Conservation (phyloP, 768 basidiomycete genomes). For the Pleurotus sapidus region DNA sequence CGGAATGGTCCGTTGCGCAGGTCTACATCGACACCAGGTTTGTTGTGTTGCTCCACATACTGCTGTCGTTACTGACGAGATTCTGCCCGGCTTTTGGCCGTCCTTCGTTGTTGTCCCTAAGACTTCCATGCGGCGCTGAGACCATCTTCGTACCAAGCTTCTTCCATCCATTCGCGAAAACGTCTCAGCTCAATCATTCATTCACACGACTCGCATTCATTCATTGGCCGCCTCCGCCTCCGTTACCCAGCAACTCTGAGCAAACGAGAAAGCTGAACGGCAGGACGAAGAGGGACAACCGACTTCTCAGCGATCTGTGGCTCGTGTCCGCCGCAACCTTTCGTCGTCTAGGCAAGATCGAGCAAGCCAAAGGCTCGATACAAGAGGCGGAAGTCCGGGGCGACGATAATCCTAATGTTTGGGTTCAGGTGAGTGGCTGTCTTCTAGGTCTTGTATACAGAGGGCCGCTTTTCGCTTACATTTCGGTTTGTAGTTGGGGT, state of each 20-base stretch:
- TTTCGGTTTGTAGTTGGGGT: constrained; percentile 52
- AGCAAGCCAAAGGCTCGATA: constrained; percentile 87
- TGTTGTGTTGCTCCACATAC: neutral
- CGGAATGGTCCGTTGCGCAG: constrained; percentile 53
- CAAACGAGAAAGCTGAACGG: constrained; percentile 35
- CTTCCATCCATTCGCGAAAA: constrained; percentile 83
- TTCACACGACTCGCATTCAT: constrained; percentile 27
- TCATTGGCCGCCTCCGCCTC: constrained; percentile 39
- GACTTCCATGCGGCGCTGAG: constrained; percentile 70
- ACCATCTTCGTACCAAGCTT: constrained; percentile 62
- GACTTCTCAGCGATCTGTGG: constrained; percentile 86
- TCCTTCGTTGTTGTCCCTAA: constrained; percentile 20
- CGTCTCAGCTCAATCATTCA: constrained; percentile 50
- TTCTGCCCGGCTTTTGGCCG: too few species aligned
- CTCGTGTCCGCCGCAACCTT: constrained; percentile 94
- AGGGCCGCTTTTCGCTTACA: neutral
- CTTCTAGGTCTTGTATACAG: neutral
- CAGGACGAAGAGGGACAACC: constrained; percentile 53
- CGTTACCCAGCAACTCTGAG: constrained; percentile 31
- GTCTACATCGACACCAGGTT: constrained; percentile 70
- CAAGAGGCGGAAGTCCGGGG: constrained; percentile 93
- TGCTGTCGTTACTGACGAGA: too few species aligned
- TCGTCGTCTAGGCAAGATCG: constrained; percentile 82
- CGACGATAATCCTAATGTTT: constrained; percentile 83
- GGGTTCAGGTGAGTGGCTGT: constrained; percentile 76